Evolutionary conservation across 2,329 filamentous ascomycete genomes (phyloP).

Genomic region (Rugonectria rugulosa): DNA sequence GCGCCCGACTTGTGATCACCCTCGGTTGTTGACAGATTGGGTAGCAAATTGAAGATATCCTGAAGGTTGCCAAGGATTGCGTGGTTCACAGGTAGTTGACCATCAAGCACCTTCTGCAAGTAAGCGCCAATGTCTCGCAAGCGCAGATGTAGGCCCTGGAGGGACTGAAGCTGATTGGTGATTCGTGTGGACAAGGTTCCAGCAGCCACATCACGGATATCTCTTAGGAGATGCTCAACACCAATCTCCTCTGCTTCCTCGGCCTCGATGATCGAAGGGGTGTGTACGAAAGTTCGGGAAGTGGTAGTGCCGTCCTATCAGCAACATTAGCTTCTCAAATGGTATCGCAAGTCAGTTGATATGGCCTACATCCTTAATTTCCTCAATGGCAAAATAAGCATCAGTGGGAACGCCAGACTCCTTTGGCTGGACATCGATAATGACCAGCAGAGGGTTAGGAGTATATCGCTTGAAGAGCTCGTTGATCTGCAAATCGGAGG

Average conservation of each 20-base stretch:
- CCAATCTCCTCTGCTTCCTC: slow-evolving; percentile 99
- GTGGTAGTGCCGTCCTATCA: slow-evolving; percentile 93
- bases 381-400: slow-evolving; percentile 98
- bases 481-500: slow-evolving; percentile 98
- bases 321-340: neutral
- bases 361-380: slow-evolving; percentile 92
- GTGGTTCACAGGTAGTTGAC: slow-evolving; percentile 93
- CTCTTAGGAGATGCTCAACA: slow-evolving; percentile 95
- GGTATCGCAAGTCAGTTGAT: neutral
- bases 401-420: slow-evolving; percentile 97
- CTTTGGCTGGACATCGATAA: slow-evolving; percentile 98
- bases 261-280: slow-evolving; percentile 96
- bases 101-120: slow-evolving; percentile 93
- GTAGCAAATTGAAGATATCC: slow-evolving; percentile 97
- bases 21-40: slow-evolving; percentile 89
- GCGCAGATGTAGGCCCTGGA: slow-evolving; percentile 93
- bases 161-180: slow-evolving; percentile 95
- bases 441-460: slow-evolving; percentile 93
- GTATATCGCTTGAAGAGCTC: slow-evolving; percentile 99
- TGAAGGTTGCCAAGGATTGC: slow-evolving; percentile 98
- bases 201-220: slow-evolving; percentile 97
- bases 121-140: slow-evolving; percentile 96
- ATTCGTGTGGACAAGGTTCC: slow-evolving; percentile 96
- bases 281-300: slow-evolving; percentile 97
- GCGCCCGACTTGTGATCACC: slow-evolving; percentile 71